These are phyloP conservation scores for Phoenix dactylifera DNA, from an alignment of 176 grass and related monocot species.

Conservation along the genomic window DNA sequence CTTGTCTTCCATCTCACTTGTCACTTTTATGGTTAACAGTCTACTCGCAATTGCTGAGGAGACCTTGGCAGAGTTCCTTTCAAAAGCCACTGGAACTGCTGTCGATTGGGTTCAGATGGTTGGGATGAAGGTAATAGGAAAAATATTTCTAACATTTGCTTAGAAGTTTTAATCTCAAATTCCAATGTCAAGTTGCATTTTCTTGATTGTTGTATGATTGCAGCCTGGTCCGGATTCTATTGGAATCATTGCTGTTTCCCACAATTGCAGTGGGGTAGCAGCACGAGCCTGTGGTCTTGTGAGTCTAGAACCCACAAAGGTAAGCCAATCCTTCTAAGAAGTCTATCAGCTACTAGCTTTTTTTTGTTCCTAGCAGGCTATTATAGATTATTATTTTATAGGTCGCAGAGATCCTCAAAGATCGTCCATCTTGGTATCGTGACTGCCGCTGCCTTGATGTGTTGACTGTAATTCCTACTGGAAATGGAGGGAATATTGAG, in stretches of 20 bases:
- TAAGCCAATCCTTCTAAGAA: constrained; percentile 7
- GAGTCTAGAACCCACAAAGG: constrained; percentile 99
- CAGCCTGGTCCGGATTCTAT: constrained; percentile 99
- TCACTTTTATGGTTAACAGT: constrained; percentile 28
- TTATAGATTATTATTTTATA: constrained; percentile 12
- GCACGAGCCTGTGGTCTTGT: constrained; percentile 98
- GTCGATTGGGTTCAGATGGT: constrained; percentile 99
- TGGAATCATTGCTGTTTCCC: constrained; percentile 99
- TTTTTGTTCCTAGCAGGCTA: background rate
- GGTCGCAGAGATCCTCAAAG: constrained; percentile 99
- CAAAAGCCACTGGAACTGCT: constrained; percentile 94
- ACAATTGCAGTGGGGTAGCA: constrained; percentile 97
- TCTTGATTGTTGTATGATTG: constrained; percentile 1
- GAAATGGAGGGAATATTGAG: constrained; percentile 97
- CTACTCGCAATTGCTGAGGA: constrained; percentile 97
- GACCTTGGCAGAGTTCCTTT: constrained; percentile 96
- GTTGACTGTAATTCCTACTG: constrained; percentile 72
- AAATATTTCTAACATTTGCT: no score
- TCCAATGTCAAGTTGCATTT: no score
- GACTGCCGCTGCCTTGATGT: constrained; percentile 77
- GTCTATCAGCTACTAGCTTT: background rate
- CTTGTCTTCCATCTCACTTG: background rate
- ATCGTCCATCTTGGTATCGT: constrained; percentile 82
- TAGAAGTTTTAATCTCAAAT: no score
- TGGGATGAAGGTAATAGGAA: constrained; percentile 79